phyloP scores from a whole-genome alignment of 176 grass and related monocot genomes.

The Oryza nivara region DNA sequence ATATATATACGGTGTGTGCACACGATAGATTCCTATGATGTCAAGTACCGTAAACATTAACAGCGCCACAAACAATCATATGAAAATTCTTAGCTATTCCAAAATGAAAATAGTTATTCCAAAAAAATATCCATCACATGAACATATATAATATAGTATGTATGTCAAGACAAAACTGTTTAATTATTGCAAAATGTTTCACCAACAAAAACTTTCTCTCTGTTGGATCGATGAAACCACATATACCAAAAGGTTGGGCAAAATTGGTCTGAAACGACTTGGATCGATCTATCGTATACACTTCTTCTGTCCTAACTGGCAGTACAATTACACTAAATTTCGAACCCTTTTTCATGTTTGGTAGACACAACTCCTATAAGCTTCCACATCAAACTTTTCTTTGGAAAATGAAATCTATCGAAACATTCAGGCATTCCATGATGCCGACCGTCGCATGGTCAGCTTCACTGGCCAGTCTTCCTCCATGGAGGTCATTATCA shows the following conservation, averaged over 20 bases:
- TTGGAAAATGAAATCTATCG: background rate
- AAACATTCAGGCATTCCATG: conserved; percentile 69
- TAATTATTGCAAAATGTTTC: conserved; percentile 36
- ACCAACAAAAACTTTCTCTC: background rate
- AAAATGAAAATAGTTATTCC: too few relatives aligned
- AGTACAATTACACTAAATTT: conserved; percentile 30
- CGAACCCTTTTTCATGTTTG: background rate
- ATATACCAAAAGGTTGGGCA: background rate
- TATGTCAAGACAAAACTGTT: background rate
- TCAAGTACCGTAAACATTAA: too few relatives aligned
- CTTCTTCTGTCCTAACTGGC: conserved; percentile 36
- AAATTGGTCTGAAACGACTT: conserved; percentile 25
- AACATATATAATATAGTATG: too few relatives aligned
- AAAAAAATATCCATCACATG: too few relatives aligned
- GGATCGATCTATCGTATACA: conserved; percentile 28
- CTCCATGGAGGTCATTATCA: conserved; percentile 83
- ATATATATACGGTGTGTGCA: too few relatives aligned
- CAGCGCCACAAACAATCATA: too few relatives aligned
- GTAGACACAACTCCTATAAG: conserved; percentile 4
- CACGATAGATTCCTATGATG: too few relatives aligned
- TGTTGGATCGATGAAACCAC: background rate
- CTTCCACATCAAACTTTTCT: background rate
- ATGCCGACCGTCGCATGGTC: conserved; percentile 61
- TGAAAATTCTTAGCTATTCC: too few relatives aligned
- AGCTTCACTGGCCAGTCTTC: conserved; percentile 79